Evolutionary conservation across 805 yeast species (phyloP), one percentile per base, ranked within the genome.

Genomic region (Starmerella apicola): DNA sequence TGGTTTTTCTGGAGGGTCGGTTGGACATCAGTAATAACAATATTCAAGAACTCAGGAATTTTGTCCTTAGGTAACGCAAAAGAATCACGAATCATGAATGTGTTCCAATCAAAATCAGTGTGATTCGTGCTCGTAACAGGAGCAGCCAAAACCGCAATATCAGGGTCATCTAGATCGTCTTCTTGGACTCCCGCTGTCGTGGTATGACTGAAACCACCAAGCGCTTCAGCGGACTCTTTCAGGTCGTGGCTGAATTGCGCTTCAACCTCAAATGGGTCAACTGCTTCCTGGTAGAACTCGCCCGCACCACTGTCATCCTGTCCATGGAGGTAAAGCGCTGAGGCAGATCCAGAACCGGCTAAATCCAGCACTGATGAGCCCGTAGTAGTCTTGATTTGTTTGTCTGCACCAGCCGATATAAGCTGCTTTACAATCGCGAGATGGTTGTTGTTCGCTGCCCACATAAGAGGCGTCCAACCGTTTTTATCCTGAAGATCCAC

Each of bases 391-490:
- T 76, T 74, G 31, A 40, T 36, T 13, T 60, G 50, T 1, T 51
- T 33, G 22, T 42, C 43, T 7, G 66, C 56, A 27, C 78, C 75
- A n/a, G 72, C 64, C 37, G 69, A 64, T 3, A 86, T 55, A 33
- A 91, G 64, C 52, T 70, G 75, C 56, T 85, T 86, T 1, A 76
- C 94, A 39, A 86, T 74, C 54, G 82, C 78, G 1, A 85, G 93
- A 39, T 82, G 67, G 0, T 97, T 98, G 52, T 80, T 80, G 36
- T 95, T 68, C 39, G 88, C 80, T 0, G 96, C 97, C 98, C 98
- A 91, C 53, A 88, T 95, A 30, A 91, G 62, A 2, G 98, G 94
- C 5, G 69, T 59, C 68, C 68, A 65, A 35, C 58, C 60, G 39
- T 54, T 54, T 30, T 54, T 53, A 49, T 64, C 69, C 38, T 54